phyloP scores from a whole-genome alignment of 2,329 filamentous ascomycete species.

The Colletotrichum euphorbiae region DNA sequence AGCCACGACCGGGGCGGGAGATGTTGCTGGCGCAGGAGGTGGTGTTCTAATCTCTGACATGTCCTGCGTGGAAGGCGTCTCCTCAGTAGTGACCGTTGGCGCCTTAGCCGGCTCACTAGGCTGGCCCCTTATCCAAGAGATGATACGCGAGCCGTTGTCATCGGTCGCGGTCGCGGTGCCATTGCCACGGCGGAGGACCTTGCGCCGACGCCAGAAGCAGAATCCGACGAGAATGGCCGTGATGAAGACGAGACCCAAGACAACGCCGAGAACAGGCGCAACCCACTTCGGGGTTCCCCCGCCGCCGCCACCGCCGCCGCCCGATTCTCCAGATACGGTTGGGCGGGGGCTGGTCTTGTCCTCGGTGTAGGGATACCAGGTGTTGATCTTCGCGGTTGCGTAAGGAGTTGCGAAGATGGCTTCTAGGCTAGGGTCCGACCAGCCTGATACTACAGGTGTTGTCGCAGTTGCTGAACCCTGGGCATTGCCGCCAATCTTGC shows the following conservation, averaged over 20 bases:
- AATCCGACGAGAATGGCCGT: slow-evolving; percentile 62
- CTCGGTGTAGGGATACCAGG: slow-evolving; percentile 70
- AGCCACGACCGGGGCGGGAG: slow-evolving; percentile 28
- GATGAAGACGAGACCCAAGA: slow-evolving; percentile 68
- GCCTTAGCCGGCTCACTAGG: slow-evolving; percentile 54
- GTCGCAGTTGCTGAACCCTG: slow-evolving; percentile 78
- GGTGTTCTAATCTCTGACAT: slow-evolving; percentile 50
- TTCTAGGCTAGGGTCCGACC: slow-evolving; percentile 61
- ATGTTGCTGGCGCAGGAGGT: slow-evolving; percentile 34
- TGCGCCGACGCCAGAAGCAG: slow-evolving; percentile 64
- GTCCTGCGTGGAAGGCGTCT: slow-evolving; percentile 54
- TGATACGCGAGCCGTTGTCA: slow-evolving; percentile 60
- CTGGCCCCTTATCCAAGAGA: slow-evolving; percentile 65
- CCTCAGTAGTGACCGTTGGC: slow-evolving; percentile 58
- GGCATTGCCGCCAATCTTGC: slow-evolving; percentile 74
- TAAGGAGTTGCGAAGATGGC: slow-evolving; percentile 68
- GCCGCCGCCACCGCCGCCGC: slow-evolving; percentile 44
- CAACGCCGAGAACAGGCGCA: slow-evolving; percentile 70
- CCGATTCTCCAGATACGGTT: slow-evolving; percentile 24
- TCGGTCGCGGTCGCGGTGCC: slow-evolving; percentile 56
- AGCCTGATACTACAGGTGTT: slow-evolving; percentile 69
- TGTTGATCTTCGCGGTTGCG: slow-evolving; percentile 65
- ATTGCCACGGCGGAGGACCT: slow-evolving; percentile 52
- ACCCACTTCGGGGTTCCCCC: slow-evolving; percentile 66
- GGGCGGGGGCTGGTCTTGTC: slow-evolving; percentile 46